These are phyloP conservation scores for Cardamine chenopodiifolia DNA, from an alignment of 345 rosid genomes.

Conservation along the genomic window DNA sequence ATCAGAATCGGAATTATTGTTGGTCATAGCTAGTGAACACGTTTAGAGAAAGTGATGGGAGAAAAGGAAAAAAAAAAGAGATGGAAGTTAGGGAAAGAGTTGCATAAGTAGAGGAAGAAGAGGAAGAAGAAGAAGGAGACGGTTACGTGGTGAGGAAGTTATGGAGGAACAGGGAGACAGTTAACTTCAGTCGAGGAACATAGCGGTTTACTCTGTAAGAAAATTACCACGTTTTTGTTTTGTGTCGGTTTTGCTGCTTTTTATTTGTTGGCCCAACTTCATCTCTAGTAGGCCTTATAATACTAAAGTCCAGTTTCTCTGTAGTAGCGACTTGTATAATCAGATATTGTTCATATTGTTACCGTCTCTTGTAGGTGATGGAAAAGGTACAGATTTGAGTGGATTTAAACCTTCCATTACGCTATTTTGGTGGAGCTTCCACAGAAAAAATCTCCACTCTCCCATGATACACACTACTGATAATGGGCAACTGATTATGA, in stretches of 20 bases:
- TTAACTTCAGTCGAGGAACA: slow-evolving; percentile 42
- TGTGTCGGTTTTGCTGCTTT: too few species aligned
- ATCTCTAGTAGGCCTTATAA: slow-evolving; percentile 14
- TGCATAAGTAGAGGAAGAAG: slow-evolving; percentile 48
- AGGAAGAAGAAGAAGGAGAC: slow-evolving; percentile 27
- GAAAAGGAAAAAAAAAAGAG: slow-evolving; percentile 29
- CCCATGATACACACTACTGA: slow-evolving; percentile 33
- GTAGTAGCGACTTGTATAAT: background rate
- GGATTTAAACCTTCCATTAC: slow-evolving; percentile 27
- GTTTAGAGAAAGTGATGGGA: slow-evolving; percentile 1
- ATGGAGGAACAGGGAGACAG: slow-evolving; percentile 39
- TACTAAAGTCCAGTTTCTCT: background rate
- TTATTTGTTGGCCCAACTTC: background rate
- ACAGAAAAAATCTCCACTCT: slow-evolving; percentile 24
- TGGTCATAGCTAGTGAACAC: slow-evolving; percentile 31
- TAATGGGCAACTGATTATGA: slow-evolving; percentile 12
- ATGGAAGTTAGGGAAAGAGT: slow-evolving; percentile 17
- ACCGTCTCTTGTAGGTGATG: too few species aligned
- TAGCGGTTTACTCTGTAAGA: slow-evolving; percentile 31
- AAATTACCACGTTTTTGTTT: too few species aligned
- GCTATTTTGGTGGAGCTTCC: slow-evolving; percentile 30
- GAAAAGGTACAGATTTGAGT: slow-evolving; percentile 14
- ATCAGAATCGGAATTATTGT: slow-evolving; percentile 36
- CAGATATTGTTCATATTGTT: background rate
- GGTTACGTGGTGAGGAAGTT: slow-evolving; percentile 40